Evolutionary conservation across 768 basidiomycete genomes (phyloP).

Genomic region (Boletus subparvulus): DNA sequence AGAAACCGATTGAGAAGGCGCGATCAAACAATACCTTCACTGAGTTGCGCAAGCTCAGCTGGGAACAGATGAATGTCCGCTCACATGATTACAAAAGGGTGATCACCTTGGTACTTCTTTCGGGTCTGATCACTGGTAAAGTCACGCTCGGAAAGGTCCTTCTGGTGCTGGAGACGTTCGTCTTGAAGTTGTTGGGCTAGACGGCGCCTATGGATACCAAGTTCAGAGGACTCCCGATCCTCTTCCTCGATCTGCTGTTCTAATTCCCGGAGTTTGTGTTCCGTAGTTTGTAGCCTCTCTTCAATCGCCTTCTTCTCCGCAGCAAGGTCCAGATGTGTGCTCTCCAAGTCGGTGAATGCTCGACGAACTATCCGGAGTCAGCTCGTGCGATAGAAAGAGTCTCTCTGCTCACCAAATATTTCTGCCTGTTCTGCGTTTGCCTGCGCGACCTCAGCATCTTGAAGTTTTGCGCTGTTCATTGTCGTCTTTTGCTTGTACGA

Average conservation of each 20-base stretch:
- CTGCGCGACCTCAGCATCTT: slow-evolving; percentile 66
- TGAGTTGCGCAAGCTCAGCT: slow-evolving; percentile 79
- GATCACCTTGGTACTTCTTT: slow-evolving; percentile 80
- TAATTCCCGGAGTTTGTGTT: slow-evolving; percentile 55
- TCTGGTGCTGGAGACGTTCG: slow-evolving; percentile 73
- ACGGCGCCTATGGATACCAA: slow-evolving; percentile 61
- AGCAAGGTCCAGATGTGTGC: slow-evolving; percentile 47
- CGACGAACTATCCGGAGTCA: slow-evolving; percentile 49
- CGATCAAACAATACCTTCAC: slow-evolving; percentile 55
- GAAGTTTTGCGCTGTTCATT: slow-evolving; percentile 56
- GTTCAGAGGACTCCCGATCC: slow-evolving; percentile 63
- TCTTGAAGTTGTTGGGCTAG: slow-evolving; percentile 78
- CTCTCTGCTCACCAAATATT: slow-evolving; percentile 47
- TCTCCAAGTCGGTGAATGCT: slow-evolving; percentile 61
- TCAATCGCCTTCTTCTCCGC: slow-evolving; percentile 54
- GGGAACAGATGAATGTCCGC: slow-evolving; percentile 6
- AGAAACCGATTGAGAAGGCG: background rate
- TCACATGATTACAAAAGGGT: background rate
- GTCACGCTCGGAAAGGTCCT: slow-evolving; percentile 78
- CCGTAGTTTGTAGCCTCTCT: slow-evolving; percentile 48
- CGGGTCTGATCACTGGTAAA: slow-evolving; percentile 77
- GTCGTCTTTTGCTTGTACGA: slow-evolving; percentile 65
- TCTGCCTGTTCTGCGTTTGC: slow-evolving; percentile 66
- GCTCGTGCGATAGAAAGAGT: background rate
- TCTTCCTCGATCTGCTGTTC: slow-evolving; percentile 66